A percentile compares a stretch with the other conserved stretches of the same genome.
Conservation (phyloP, 192 early-diverging fungal species). For the Anaeromyces robustus region DNA sequence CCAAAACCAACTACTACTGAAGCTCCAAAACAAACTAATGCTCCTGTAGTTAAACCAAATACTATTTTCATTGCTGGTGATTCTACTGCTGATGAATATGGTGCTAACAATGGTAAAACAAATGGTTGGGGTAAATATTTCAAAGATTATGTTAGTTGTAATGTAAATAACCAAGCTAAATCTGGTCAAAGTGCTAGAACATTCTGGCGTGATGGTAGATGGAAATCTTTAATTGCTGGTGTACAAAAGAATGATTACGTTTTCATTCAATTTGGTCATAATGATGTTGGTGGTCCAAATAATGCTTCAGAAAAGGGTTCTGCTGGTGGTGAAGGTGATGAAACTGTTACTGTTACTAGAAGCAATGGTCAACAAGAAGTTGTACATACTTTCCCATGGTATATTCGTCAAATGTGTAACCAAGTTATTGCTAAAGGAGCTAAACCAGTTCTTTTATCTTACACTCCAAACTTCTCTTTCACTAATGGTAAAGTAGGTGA, state of each 20-base stretch:
- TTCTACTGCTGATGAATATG: background rate
- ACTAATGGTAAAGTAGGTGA: background rate
- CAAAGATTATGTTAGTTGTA: background rate
- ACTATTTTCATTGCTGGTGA: background rate
- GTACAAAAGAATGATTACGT: background rate
- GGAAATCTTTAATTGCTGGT: background rate
- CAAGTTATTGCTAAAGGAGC: background rate
- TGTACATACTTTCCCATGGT: background rate
- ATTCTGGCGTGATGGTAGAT: background rate
- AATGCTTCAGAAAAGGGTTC: background rate
- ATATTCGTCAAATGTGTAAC: background rate
- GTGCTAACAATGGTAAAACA: background rate
- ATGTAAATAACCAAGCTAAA: background rate
- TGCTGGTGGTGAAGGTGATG: background rate
- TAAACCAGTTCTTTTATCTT: background rate
- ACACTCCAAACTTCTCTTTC: background rate
- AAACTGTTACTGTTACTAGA: background rate
- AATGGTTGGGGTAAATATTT: background rate
- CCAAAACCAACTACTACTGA: background rate
- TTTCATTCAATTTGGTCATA: background rate
- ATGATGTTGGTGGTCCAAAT: background rate
- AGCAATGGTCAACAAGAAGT: background rate
- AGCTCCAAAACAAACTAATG: background rate
- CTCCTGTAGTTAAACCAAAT: background rate
- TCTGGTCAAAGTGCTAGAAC: background rate